phyloP scores from a whole-genome alignment of 2,329 filamentous ascomycete species.

The Ceratocystiopsis sp. region DNA sequence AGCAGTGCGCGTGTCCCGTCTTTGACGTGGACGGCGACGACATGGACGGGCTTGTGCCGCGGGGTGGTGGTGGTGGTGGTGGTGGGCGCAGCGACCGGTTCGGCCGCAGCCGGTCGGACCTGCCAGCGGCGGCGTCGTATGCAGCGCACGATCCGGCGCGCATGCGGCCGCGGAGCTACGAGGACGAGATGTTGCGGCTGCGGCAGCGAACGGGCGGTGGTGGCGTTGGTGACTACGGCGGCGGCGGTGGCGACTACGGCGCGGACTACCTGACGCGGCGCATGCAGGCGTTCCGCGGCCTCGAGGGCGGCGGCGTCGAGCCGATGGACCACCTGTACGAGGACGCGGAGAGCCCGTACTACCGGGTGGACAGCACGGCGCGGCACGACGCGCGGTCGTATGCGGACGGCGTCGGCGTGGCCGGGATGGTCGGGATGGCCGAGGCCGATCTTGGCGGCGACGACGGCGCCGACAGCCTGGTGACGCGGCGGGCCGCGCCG shows the following conservation, averaged over 20 bases:
- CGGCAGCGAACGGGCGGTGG: conserved; percentile 17
- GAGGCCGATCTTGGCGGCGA: no score
- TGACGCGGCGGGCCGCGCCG: no score
- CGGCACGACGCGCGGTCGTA: no score
- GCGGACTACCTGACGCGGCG: conserved; percentile 20
- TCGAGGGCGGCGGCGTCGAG: conserved; percentile 3
- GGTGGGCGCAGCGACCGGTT: conserved; percentile 1
- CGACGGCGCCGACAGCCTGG: no score
- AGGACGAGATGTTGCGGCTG: conserved; percentile 26
- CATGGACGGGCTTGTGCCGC: no score
- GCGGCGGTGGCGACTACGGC: not conserved
- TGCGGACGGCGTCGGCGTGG: no score
- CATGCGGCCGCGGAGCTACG: conserved; percentile 21
- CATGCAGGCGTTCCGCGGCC: conserved; percentile 19
- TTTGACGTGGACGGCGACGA: conserved; percentile 24
- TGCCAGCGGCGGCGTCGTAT: not conserved
- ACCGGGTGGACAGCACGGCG: no score
- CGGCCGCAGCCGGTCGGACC: no score
- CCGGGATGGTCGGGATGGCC: no score
- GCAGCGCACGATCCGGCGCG: conserved; percentile 7
- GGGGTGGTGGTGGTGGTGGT: not conserved
- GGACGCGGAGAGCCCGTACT: no score
- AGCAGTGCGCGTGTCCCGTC: conserved; percentile 66
- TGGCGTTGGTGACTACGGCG: no score
- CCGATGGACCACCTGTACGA: no score